Conservation (phyloP, 305 asterid species). For the Fraxinus dipetala region DNA sequence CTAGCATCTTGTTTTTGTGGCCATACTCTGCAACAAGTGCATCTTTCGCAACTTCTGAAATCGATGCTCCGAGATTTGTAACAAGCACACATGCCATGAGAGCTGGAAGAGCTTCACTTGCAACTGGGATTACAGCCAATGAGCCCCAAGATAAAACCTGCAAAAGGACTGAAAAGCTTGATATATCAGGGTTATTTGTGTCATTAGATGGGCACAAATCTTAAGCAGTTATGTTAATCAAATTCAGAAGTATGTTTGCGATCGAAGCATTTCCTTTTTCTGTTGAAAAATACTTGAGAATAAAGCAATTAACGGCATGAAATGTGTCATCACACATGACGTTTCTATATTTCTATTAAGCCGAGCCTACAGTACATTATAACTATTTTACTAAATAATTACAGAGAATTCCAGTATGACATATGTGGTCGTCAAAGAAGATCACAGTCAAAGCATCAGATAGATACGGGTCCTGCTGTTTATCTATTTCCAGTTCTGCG, state of each 20-base stretch:
- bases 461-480: not conserved
- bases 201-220: not conserved
- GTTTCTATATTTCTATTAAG: not conserved
- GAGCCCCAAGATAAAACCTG: slow-evolving; percentile 81
- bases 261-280: not conserved
- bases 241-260: slow-evolving; percentile 5
- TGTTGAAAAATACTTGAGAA: not conserved
- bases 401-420: not conserved
- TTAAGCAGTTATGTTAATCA: not conserved
- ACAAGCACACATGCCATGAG: slow-evolving; percentile 66
- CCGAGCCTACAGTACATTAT: not conserved
- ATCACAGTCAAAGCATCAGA: not conserved
- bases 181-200: slow-evolving; percentile 25
- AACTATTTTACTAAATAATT: not conserved
- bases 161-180: slow-evolving; percentile 50
- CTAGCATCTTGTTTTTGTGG: slow-evolving; percentile 44
- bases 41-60: slow-evolving; percentile 76
- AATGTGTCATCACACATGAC: not conserved
- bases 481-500: not conserved
- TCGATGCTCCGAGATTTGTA: slow-evolving; percentile 73
- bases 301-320: slow-evolving; percentile 1
- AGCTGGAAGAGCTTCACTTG: slow-evolving; percentile 51
- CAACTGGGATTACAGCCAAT: slow-evolving; percentile 57
- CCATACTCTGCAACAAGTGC: slow-evolving; percentile 88
- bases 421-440: not conserved